phyloP scores from a whole-genome alignment of 371 early-diverging fungal species.

The Mortierella sp. region DNA sequence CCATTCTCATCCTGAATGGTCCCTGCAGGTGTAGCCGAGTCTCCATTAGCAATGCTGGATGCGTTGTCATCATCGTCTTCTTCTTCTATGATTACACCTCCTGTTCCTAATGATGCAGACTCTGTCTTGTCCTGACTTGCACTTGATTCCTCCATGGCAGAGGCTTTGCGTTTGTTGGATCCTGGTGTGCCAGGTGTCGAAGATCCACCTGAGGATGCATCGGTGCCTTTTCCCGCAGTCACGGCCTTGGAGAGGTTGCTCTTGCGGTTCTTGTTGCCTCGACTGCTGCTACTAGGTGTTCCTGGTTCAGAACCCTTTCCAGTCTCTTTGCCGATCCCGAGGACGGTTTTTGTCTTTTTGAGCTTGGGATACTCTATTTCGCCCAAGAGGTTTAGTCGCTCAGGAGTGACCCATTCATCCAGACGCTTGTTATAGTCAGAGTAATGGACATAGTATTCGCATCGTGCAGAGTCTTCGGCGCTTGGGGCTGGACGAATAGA shows the following conservation, averaged over 20 bases:
- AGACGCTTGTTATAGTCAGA: conserved; percentile 98
- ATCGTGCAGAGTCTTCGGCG: conserved; percentile 50
- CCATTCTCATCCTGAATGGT: conserved; percentile 22
- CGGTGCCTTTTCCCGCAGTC: conserved; percentile 51
- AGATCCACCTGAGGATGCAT: conserved; percentile 16
- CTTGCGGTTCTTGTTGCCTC: conserved; percentile 40
- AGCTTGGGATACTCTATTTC: conserved; percentile 84
- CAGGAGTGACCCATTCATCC: conserved; percentile 97
- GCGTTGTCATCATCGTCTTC: conserved; percentile 65
- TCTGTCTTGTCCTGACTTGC: conserved; percentile 26
- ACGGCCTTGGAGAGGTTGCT: conserved; percentile 42
- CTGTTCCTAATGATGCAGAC: conserved; percentile 12
- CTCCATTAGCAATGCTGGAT: conserved; percentile 38
- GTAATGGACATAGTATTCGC: conserved; percentile 98
- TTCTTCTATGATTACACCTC: conserved; percentile 36
- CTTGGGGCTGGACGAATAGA: conserved; percentile 73
- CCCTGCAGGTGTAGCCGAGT: conserved; percentile 12
- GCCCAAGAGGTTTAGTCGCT: conserved; percentile 75
- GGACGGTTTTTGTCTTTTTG: conserved; percentile 58
- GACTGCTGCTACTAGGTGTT: conserved; percentile 9
- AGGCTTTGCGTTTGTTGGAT: conserved; percentile 44
- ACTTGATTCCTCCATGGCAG: conserved; percentile 40
- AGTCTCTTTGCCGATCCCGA: conserved; percentile 57
- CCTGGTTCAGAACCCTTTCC: conserved; percentile 51
- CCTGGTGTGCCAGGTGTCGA: conserved; percentile 22